A percentile compares a stretch with the other conserved stretches of the same genome.
Conservation (phyloP, 1,284 basidiomycete species). For the Takashimella tepidaria region DNA sequence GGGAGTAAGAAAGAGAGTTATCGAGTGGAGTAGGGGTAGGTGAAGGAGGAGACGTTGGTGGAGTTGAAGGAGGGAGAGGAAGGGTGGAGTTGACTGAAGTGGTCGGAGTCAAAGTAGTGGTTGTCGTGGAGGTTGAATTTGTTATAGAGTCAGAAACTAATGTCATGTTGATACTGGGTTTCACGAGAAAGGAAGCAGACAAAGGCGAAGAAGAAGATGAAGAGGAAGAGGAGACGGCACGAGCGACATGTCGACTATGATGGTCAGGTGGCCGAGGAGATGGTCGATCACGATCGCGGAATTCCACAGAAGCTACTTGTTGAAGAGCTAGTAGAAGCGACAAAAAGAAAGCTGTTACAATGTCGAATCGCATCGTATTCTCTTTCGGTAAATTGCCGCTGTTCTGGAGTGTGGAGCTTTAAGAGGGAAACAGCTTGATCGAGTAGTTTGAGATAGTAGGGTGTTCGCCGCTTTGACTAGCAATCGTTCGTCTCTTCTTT, state of each 20-base stretch:
- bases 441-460: no score
- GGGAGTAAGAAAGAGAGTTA: constrained; percentile 56
- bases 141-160: not conserved
- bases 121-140: not conserved
- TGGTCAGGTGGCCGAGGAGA: not conserved
- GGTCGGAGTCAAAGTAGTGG: not conserved
- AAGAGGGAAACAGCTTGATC: no score
- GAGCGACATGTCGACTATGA: no score
- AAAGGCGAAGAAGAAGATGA: not conserved
- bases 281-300: not conserved
- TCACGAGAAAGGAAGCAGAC: not conserved
- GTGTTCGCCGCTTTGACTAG: no score
- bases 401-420: no score
- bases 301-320: not conserved
- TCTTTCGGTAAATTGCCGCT: no score
- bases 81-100: not conserved
- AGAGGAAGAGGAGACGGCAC: no score
- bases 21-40: constrained; percentile 75
- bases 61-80: not conserved
- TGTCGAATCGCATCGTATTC: not conserved
- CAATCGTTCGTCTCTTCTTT: no score
- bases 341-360: not conserved
- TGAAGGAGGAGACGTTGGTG: constrained; percentile 50
- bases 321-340: not conserved
- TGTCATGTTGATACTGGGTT: no score